Evolutionary conservation across 1,139 yeast species (phyloP).

Genomic region (Yamadazyma conglobata): DNA sequence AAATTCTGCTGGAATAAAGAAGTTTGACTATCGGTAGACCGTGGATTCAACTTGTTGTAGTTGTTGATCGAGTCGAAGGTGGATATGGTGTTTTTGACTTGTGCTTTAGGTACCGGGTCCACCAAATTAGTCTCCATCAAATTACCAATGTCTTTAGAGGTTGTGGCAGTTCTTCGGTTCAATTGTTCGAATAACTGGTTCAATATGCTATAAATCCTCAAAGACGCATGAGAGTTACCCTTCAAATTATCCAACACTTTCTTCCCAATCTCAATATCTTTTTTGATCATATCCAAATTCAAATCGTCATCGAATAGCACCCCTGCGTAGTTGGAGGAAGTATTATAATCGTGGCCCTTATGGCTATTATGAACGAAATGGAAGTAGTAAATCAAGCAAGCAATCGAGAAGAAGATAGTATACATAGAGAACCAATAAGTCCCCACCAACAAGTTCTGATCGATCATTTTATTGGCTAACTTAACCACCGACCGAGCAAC

Average conservation of each 20-base stretch:
- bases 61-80: constrained; percentile 37
- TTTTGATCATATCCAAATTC: constrained; percentile 63
- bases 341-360: constrained; percentile 19
- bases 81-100: constrained; percentile 27
- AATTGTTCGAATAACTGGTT: constrained; percentile 80
- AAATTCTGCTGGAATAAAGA: constrained; percentile 9
- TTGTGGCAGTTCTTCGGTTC: constrained; percentile 59
- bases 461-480: constrained; percentile 78
- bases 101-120: constrained; percentile 11
- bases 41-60: constrained; percentile 7
- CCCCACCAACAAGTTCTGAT: constrained; percentile 70
- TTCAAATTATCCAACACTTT: constrained; percentile 68
- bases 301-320: constrained; percentile 56
- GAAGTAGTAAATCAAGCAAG: constrained; percentile 79
- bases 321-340: constrained; percentile 41
- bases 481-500: constrained; percentile 84
- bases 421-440: constrained; percentile 93
- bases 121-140: constrained; percentile 9
- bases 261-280: constrained; percentile 81
- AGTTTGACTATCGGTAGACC: constrained; percentile 3
- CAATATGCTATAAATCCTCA: constrained; percentile 73
- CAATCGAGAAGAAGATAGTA: constrained; percentile 88
- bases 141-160: constrained; percentile 24
- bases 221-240: constrained; percentile 73
- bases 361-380: constrained; percentile 57